Conservation (phyloP, 345 rosid genomes). For the Psidium friedrichsthalianum region DNA sequence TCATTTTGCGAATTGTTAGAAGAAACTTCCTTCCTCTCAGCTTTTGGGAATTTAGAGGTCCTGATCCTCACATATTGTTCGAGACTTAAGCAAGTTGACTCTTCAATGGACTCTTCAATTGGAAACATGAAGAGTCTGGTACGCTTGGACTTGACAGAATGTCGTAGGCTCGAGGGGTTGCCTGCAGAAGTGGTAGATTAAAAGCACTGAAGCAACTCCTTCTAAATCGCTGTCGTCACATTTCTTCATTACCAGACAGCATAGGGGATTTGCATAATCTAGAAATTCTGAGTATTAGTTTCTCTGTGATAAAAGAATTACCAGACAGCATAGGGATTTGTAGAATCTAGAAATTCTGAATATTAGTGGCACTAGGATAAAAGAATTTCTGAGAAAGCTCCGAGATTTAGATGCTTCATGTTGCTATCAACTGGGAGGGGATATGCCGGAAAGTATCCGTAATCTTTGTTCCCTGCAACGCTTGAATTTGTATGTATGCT, state of each 20-base stretch:
- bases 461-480: background rate
- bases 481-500: fast-evolving
- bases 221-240: too few relatives aligned
- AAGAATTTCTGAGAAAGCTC: background rate
- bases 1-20: background rate
- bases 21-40: background rate
- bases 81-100: background rate
- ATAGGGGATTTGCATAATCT: background rate
- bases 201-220: background rate
- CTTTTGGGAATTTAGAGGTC: background rate
- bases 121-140: background rate
- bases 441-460: background rate
- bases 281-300: too few relatives aligned
- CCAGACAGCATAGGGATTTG: background rate
- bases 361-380: background rate
- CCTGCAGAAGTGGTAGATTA: background rate
- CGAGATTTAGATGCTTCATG: background rate
- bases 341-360: too few relatives aligned
- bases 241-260: background rate
- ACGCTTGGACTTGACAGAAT: background rate
- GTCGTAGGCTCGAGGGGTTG: background rate
- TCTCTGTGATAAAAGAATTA: too few relatives aligned
- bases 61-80: background rate
- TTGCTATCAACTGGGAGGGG: background rate
- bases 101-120: background rate